A percentile compares a stretch with the other conserved stretches of the same genome.
Conservation (phyloP, 108 stramenopile species). For the Aureococcus anophagefferens region DNA sequence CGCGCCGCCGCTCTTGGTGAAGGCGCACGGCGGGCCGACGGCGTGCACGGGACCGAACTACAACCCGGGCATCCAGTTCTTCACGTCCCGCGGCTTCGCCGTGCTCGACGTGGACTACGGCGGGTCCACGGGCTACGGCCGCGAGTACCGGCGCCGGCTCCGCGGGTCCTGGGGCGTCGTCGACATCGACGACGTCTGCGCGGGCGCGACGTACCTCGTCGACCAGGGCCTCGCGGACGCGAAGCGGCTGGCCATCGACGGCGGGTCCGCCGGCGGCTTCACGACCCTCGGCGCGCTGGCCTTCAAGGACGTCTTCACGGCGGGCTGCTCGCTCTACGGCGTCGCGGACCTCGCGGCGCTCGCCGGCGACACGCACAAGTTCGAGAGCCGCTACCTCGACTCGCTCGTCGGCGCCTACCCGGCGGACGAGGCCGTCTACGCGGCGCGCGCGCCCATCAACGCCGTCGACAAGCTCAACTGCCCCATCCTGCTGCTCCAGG, state of each 20-base stretch:
- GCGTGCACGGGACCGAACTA: constrained; percentile 55
- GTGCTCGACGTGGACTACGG: constrained; percentile 70
- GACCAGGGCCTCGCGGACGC: constrained; percentile 48
- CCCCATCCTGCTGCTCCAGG: constrained; percentile 64
- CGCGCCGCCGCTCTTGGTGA: constrained; percentile 62
- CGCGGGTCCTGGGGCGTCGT: constrained; percentile 59
- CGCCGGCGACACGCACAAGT: constrained; percentile 73
- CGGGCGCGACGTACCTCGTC: constrained; percentile 53
- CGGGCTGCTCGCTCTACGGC: constrained; percentile 62
- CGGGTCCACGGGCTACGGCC: constrained; percentile 59
- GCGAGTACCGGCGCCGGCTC: constrained; percentile 56
- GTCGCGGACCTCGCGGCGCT: constrained; percentile 58
- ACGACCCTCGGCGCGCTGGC: constrained; percentile 64
- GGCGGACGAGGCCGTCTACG: constrained; percentile 50
- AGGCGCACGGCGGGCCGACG: constrained; percentile 72
- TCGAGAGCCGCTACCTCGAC: constrained; percentile 67
- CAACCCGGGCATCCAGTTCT: constrained; percentile 55
- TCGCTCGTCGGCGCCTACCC: constrained; percentile 61
- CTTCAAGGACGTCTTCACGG: constrained; percentile 58
- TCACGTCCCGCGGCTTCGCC: constrained; percentile 69
- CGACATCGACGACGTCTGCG: constrained; percentile 66
- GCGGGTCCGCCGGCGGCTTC: constrained; percentile 70
- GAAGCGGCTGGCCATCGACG: constrained; percentile 63
- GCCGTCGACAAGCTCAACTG: constrained; percentile 54
- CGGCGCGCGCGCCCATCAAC: constrained; percentile 58